Conservation (phyloP, 2,329 filamentous ascomycete genomes). For the Thermomyces lanuginosus region DNA sequence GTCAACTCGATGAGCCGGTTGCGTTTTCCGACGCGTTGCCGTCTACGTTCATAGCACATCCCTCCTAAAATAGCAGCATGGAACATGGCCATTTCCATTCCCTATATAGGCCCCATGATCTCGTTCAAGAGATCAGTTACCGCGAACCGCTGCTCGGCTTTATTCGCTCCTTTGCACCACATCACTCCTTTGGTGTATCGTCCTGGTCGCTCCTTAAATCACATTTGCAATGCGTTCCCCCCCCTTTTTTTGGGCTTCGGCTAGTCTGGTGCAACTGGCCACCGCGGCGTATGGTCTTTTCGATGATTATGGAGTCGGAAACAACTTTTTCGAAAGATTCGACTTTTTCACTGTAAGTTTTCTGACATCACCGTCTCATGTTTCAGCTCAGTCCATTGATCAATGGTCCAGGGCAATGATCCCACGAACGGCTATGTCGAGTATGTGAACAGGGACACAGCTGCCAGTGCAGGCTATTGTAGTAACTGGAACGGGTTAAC, state of each 20-base stretch:
- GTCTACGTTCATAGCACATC: no score
- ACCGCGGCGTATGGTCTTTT: not conserved
- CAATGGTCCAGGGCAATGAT: not conserved
- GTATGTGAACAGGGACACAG: constrained; percentile 19
- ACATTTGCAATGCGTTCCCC: not conserved
- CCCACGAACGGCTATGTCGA: constrained; percentile 1
- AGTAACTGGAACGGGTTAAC: constrained; percentile 20
- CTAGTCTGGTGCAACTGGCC: not conserved
- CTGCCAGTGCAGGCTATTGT: constrained; percentile 20
- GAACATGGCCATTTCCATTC: no score
- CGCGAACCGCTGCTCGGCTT: no score
- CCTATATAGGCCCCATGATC: no score
- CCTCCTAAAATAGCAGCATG: no score
- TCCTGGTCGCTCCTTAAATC: no score
- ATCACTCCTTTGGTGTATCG: no score
- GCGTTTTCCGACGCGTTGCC: no score
- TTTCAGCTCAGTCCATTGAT: constrained; percentile 24
- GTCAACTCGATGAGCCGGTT: no score
- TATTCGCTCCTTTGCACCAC: no score
- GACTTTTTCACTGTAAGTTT: constrained; percentile 29
- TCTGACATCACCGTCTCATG: constrained; percentile 34
- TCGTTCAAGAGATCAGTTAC: no score
- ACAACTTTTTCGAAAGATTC: constrained; percentile 34
- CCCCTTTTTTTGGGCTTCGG: not conserved
- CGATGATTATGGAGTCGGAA: constrained; percentile 11